Evolutionary conservation across 73 alveolate genomes (phyloP), one percentile per base, ranked within the genome.

Genomic region (Blepharisma japonicum): DNA sequence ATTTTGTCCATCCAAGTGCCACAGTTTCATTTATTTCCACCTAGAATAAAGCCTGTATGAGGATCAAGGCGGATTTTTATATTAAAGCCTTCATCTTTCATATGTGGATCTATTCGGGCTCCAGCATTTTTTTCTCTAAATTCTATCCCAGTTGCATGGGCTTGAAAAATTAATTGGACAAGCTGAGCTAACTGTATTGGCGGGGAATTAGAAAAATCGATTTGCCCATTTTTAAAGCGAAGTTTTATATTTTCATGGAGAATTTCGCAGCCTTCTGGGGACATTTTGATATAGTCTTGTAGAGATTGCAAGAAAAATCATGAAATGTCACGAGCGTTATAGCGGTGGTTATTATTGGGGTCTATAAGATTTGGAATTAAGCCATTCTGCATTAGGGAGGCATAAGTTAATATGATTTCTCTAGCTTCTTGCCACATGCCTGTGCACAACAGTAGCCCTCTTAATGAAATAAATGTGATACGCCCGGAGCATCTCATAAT

Each of bases 1-100:
- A 96, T 96, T 81, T 96, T 96, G 80, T 96, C 99, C 99, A 96
- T 96, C 99, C 99, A 94, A 6, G 99, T 96, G 11, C 98, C 96
- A 68, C 99, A 94, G 84, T 96, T 96, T 76, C 85, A 68, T 88
- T 86, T 78, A 82, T 96, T 96, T 68, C 99, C 99, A 67, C 99
- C 99, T 5, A 81, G 81, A 47, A 93, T 78, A 77, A 96, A 91
- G 47, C 99, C 99, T 50, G 97, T 96, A 9, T 83, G 92, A 77
- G 83, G 83, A 77, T 93, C 97, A 6, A 91, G 88, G 49, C 84
- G 68, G 6, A 94, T 91, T 74, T 90, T 81, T 8, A 96, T 87
- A 82, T 96, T 94, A 81, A 96, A 96, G 54, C 99, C 99, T 83
- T 96, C 98, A 68, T 87, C 81, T 27, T 91, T 87, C 99, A 94